Percentiles rank a stretch among this genome's conserved stretches.
Evolutionary conservation across 306 rosid species (phyloP).

Genomic region (Cicer bijugum): DNA sequence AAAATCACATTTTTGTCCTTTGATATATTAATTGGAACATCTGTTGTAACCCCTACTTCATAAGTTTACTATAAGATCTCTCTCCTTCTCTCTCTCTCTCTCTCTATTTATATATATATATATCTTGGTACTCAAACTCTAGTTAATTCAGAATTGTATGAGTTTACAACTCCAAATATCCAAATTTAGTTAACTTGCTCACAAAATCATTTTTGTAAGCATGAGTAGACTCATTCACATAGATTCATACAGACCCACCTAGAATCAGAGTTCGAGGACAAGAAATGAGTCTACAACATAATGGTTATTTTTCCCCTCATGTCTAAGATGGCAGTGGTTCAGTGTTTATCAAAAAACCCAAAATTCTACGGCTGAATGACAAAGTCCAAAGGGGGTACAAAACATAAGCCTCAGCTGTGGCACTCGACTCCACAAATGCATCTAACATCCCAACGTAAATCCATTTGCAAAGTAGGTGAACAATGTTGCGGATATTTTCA

Average conservation of each 20-base stretch:
- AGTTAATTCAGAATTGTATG: too few relatives aligned
- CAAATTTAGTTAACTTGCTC: background rate
- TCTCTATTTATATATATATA: too few relatives aligned
- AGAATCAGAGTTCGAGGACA: background rate
- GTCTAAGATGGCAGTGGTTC: background rate
- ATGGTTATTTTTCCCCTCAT: background rate
- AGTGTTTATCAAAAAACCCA: background rate
- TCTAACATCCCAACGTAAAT: background rate
- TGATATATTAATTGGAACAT: constrained; percentile 2
- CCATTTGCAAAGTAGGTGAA: background rate
- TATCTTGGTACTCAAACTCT: too few relatives aligned
- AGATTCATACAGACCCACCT: background rate
- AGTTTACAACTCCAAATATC: background rate
- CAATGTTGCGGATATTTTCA: background rate
- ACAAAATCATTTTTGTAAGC: background rate
- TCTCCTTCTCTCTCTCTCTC: too few relatives aligned
- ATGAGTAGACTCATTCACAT: background rate
- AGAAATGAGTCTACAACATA: background rate
- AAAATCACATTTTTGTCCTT: background rate
- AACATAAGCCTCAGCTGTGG: background rate
- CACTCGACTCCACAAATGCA: background rate
- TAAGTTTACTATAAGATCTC: background rate
- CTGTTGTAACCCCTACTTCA: constrained; percentile 20
- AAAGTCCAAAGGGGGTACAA: background rate
- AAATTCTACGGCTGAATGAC: background rate